Evolutionary conservation across 2,329 filamentous ascomycete genomes (phyloP), one percentile per base, ranked within the genome.

Genomic region (Albophoma yamanashiensis): DNA sequence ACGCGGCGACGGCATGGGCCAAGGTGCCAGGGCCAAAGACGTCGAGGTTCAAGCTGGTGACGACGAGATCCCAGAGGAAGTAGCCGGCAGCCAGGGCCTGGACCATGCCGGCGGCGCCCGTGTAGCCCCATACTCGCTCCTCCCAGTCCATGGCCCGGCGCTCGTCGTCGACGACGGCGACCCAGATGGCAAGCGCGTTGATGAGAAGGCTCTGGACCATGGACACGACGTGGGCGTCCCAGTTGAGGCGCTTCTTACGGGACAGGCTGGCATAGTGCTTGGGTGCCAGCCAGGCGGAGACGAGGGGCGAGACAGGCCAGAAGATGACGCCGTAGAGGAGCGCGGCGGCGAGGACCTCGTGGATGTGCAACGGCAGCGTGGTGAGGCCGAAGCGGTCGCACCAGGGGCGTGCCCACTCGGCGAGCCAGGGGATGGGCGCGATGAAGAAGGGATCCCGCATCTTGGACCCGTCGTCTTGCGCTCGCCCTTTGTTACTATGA

Each of bases 221-320:
- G n/a, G 89, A 92, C 39, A 94, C 90, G 59, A 93, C 86, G 70
- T 93, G 91, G 31, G 91, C 87, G 71, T 95, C 86, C 91, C 91
- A 94, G 78, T 89, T 94, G 63, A 91, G 78, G 53, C 75, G 75
- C 69, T 81, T 82, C 60, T 88, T 89, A 59, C 82, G 80, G 34
- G 78, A 75, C 56, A 85, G 82, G 66, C 91, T 80, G 39, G 77
- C 71, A 75, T 94, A 94, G 65, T 82, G 79, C 55, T 78, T 67
- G 3, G 88, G 84, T 64, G 88, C 85, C 62, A 91, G 71, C 60
- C 76, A 69, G 55, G 74, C 78, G 40, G 89, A 92, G 42, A 92
- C 59, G 47, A 78, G 68, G 8, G 91, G 91, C 58, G 90, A 88
- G 63, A 92, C 68, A 62, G 85, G 80, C 65, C 78, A 77, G 72